These are phyloP conservation scores for Chalaropsis thielavioides DNA, from an alignment of 2,329 filamentous ascomycete genomes.

Conservation along the genomic window DNA sequence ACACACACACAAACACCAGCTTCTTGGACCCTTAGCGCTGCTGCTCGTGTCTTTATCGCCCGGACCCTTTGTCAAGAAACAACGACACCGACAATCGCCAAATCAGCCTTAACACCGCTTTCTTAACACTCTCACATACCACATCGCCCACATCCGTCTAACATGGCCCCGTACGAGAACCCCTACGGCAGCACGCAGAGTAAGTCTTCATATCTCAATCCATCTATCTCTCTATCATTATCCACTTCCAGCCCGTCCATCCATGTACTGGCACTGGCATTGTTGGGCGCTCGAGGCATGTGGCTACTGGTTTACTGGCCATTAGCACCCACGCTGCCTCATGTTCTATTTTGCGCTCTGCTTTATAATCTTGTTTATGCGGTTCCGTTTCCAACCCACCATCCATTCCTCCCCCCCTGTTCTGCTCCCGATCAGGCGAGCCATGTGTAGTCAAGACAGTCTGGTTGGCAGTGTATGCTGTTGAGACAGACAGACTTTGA, in stretches of 20 bases:
- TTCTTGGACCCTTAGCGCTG: neutral
- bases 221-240: neutral
- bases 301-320: neutral
- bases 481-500: no score
- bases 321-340: neutral
- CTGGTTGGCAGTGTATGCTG: no score
- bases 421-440: no score
- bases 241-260: neutral
- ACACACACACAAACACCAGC: no score
- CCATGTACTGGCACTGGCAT: neutral
- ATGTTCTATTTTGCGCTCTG: neutral
- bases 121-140: neutral
- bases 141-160: neutral
- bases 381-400: neutral
- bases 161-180: neutral
- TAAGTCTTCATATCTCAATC: neutral
- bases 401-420: no score
- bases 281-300: neutral
- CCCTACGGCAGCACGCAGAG: constrained; percentile 3
- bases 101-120: no score
- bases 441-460: no score
- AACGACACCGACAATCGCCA: neutral
- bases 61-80: neutral
- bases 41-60: neutral
- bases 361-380: neutral